Conservation (phyloP, 352 stramenopile species). For the Phytopythium oedochilum region DNA sequence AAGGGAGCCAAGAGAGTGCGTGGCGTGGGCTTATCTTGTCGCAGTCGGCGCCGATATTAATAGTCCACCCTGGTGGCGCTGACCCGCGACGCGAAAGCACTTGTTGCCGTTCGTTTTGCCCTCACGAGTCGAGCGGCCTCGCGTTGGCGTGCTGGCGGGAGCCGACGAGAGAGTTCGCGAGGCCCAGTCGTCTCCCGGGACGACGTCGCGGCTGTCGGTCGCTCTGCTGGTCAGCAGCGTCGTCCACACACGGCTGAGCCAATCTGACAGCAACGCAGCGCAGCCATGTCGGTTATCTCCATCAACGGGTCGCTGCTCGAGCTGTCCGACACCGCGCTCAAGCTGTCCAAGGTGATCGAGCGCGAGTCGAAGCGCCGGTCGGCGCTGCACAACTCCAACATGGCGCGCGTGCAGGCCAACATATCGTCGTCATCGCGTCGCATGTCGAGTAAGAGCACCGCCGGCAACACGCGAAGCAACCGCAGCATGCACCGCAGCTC, state of each 20-base stretch:
- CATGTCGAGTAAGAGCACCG: slow-evolving; percentile 6
- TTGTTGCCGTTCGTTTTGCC: not conserved
- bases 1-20: too few relatives aligned
- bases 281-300: not conserved
- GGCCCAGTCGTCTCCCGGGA: too few relatives aligned
- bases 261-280: too few relatives aligned
- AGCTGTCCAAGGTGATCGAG: slow-evolving; percentile 65
- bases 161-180: too few relatives aligned
- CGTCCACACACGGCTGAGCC: too few relatives aligned
- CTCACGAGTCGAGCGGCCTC: not conserved
- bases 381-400: slow-evolving; percentile 16
- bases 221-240: too few relatives aligned
- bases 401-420: slow-evolving; percentile 29
- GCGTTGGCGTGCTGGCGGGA: too few relatives aligned
- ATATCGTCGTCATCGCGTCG: slow-evolving; percentile 21
- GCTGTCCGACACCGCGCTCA: slow-evolving; percentile 55
- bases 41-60: not conserved
- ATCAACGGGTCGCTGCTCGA: slow-evolving; percentile 8
- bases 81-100: not conserved
- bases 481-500: slow-evolving; percentile 14
- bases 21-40: too few relatives aligned
- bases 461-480: slow-evolving; percentile 5
- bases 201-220: too few relatives aligned
- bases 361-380: slow-evolving; percentile 46
- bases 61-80: not conserved